Conservation (phyloP, 164 flowering plant genomes). For the Nymphaea colorata region DNA sequence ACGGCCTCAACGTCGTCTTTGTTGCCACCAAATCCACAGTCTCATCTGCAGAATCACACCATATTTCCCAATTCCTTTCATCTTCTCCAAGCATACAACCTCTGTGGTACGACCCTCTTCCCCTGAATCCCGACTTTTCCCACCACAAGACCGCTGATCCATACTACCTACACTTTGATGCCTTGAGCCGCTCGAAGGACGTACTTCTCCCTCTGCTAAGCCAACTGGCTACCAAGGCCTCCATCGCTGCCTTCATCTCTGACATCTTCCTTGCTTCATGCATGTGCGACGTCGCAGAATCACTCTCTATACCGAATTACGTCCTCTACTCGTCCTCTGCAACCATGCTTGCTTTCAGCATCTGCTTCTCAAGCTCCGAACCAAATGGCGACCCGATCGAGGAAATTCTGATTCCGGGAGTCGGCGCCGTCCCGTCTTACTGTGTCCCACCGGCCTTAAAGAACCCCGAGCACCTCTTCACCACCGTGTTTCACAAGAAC, state of each 20-base stretch:
- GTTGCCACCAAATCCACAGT: slow-evolving; percentile 10
- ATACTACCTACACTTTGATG: slow-evolving; percentile 26
- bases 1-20: slow-evolving; percentile 9
- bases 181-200: slow-evolving; percentile 25
- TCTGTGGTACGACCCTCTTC: slow-evolving; percentile 11
- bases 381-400: background rate
- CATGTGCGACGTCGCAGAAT: slow-evolving; percentile 2
- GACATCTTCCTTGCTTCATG: slow-evolving; percentile 11
- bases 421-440: slow-evolving; percentile 18
- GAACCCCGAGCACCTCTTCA: slow-evolving; percentile 11
- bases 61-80: slow-evolving; percentile 3
- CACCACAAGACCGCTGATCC: slow-evolving; percentile 15
- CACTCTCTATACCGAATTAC: slow-evolving; percentile 19
- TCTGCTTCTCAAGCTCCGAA: slow-evolving; percentile 20
- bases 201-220: slow-evolving; percentile 19
- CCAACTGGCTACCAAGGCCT: background rate
- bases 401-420: slow-evolving; percentile 22
- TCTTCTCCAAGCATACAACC: slow-evolving; percentile 2
- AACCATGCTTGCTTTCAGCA: slow-evolving; percentile 23
- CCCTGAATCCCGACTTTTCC: slow-evolving; percentile 8
- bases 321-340: slow-evolving; percentile 29
- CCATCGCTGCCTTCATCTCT: slow-evolving; percentile 15
- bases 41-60: slow-evolving; percentile 9
- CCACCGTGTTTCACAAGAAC: slow-evolving; percentile 8
- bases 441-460: slow-evolving; percentile 20